Evolutionary conservation across 768 basidiomycete species (phyloP), one percentile per base, ranked within the genome.

Genomic region (Punctularia strigosozonata): DNA sequence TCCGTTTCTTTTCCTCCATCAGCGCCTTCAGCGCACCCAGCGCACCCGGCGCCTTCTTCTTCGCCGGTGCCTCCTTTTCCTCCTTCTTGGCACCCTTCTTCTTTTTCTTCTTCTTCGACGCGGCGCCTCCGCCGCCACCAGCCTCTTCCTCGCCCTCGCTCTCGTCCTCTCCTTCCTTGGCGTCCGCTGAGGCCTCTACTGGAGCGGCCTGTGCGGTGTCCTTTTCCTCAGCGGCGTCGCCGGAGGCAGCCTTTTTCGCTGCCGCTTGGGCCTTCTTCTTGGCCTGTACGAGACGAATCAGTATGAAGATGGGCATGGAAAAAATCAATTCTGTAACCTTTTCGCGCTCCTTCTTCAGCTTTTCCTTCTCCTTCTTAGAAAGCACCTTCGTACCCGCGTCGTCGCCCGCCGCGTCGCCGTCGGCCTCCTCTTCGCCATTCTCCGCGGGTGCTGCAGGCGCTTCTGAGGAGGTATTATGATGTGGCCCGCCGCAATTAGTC

Each of bases 311-410:
- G 6, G 25, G 39, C 38, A 36, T 30, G 37, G 43, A 22, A 37
- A n/a, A n/a, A 35, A 40, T 33, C 28, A 40, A 38, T 30, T 4
- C 30, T 28, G 28, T 17, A 25, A 81, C 90, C 81, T 95, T 95
- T 65, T 95, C 91, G 37, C 78, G 76, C 61, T 97, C 92, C 64
- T 97, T 98, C 75, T 98, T 97, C 44, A 94, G 65, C 56, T 80
- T 80, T 57, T 97, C 92, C 63, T 97, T 97, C 68, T 98, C 88
- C 57, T 94, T 95, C 65, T 97, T 97, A 14, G 82, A 80, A 25
- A 95, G 60, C 23, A 94, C 55, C 59, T 81, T 78, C 3, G 65
- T 64, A 12, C 74, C 85, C 36, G 59, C 60, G 37, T 69, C 77
- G 22, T 71, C 66, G 4, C 74, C 85, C 36, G 59, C 60, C 37